Percentiles rank a stretch among this genome's conserved stretches.
phyloP scores from a whole-genome alignment of 1,284 basidiomycete genomes.

The Cryptococcus sp. region DNA sequence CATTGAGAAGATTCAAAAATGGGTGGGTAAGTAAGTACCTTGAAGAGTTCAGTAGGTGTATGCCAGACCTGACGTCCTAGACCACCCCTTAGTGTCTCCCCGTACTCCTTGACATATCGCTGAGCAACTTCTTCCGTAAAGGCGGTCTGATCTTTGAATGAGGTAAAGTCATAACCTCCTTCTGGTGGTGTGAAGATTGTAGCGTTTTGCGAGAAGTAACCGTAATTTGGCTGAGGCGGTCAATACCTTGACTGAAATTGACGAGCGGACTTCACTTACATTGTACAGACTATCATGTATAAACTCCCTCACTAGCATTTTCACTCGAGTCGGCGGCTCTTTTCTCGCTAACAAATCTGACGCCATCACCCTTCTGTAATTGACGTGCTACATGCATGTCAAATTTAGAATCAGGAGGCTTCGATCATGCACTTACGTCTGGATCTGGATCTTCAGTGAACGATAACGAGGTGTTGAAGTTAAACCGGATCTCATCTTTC shows the following conservation, averaged over 20 bases:
- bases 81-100: conserved; percentile 56
- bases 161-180: conserved; percentile 62
- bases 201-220: conserved; percentile 91
- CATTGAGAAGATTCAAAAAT: not conserved
- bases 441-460: conserved; percentile 39
- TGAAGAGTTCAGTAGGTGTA: conserved; percentile 96
- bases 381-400: conserved; percentile 30
- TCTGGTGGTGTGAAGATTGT: conserved; percentile 72
- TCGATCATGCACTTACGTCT: conserved; percentile 24
- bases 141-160: conserved; percentile 63
- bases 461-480: conserved; percentile 44
- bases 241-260: not conserved
- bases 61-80: conserved; percentile 95
- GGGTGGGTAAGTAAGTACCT: conserved; percentile 55
- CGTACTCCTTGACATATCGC: conserved; percentile 57
- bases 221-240: conserved; percentile 68
- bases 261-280: conserved; percentile 25
- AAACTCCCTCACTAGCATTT: conserved; percentile 94
- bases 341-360: conserved; percentile 59
- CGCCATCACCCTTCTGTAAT: conserved; percentile 68
- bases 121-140: conserved; percentile 77
- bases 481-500: conserved; percentile 20
- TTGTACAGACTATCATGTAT: conserved; percentile 98
- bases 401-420: not conserved
- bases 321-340: conserved; percentile 73